phyloP scores from a whole-genome alignment of 345 rosid genomes.

The Hibiscus syriacus region DNA sequence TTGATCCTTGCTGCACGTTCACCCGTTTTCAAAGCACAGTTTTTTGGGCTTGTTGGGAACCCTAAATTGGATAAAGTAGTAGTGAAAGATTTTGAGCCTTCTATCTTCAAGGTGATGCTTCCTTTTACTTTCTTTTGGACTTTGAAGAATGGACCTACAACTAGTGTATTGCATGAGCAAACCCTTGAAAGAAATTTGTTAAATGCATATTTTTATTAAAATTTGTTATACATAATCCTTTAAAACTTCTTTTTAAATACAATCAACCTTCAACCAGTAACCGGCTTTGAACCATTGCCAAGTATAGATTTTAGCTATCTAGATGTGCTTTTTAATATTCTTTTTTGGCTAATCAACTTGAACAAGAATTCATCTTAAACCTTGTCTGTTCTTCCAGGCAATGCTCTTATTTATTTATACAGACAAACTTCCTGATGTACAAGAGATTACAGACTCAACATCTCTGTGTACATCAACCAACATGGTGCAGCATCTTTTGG shows the following conservation, averaged over 20 bases:
- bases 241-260: too few relatives aligned
- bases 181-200: background rate
- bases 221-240: too few relatives aligned
- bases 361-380: background rate
- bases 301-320: background rate
- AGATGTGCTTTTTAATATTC: background rate
- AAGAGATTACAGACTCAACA: slow-evolving; percentile 52
- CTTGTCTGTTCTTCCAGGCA: slow-evolving; percentile 37
- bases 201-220: too few relatives aligned
- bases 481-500: slow-evolving; percentile 85
- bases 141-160: slow-evolving; percentile 3
- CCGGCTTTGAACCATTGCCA: background rate
- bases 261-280: too few relatives aligned
- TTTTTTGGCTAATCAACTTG: background rate
- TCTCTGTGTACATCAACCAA: slow-evolving; percentile 53
- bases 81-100: slow-evolving; percentile 70
- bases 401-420: slow-evolving; percentile 82
- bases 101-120: slow-evolving; percentile 71
- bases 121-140: background rate
- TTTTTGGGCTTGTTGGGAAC: slow-evolving; percentile 75
- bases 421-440: slow-evolving; percentile 68
- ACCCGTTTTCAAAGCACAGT: slow-evolving; percentile 86
- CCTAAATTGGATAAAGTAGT: slow-evolving; percentile 40
- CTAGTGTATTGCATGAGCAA: background rate
- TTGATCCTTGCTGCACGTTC: slow-evolving; percentile 85